Base-by-base conservation (phyloP, 768 basidiomycete species). In the Leccinum longicurvipes region DNA sequence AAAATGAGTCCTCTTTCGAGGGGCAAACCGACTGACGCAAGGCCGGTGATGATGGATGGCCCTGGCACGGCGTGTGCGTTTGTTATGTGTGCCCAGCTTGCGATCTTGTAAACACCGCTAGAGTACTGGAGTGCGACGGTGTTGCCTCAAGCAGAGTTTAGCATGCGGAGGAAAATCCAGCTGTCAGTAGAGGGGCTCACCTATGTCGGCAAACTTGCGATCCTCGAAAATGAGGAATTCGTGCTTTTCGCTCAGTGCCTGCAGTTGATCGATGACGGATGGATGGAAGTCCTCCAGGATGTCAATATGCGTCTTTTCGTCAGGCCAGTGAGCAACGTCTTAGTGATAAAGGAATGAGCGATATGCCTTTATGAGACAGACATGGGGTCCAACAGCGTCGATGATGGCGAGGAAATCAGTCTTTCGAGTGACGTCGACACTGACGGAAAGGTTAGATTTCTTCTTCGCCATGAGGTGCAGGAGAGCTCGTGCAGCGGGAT, bases 171-270 rank as follows among this genome's bases (percentile, higher is more conserved):
- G 47, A 46, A 29, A 24, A 31, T 50, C 48, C 4, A 5, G 15
- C 34, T 23, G 44, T 9, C 4, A 15, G 5, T 19, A 47, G 7
- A 17, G 50, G 14, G 31, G 63, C 81, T 64, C 59, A 94, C 96
- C 96, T 51, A 99, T 98, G 72, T 99, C 97, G 4, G 97, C 96
- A 65, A 99, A 99, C 73, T 99, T 99, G 61, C 97, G 80, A 76
- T 99, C 97, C 75, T 98, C 97, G 63, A 98, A 99, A 63, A 98
- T 94, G 51, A 96, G 72, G 75, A 98, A 99, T 66, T 97, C 92
- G 60, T 97, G 85, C 68, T 89, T 87, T 46, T 73, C 66, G 66
- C 87, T 86, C 7, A 98, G 82, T 32, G 78, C 77, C 57, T 84
- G 79, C 41, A 99, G 78, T 44, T 79, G 77, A 41, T 83, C 76